Evolutionary conservation across 108 stramenopile species (phyloP), one percentile per base, ranked within the genome.

Genomic region (Cyclotella cryptica): DNA sequence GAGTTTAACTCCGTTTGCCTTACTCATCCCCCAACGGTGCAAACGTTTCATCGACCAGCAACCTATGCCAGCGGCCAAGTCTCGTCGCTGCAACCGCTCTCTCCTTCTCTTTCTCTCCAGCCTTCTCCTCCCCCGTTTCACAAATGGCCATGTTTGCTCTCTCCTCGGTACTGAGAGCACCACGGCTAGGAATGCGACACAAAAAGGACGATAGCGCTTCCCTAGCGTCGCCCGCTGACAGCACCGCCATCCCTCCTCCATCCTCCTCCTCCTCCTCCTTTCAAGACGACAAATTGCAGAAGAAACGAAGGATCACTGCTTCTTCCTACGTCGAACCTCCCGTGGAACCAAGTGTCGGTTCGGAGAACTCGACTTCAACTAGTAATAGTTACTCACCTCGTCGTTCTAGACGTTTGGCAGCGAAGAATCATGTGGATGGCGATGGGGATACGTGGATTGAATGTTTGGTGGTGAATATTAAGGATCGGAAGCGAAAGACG

Each of bases 361-460:
- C 55, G 4, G 35, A 35, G 2, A 35, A 27, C 35, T 41, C 62
- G 2, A n/a, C 1, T 4, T 1, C 46, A 12, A 18, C 22, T 51
- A 17, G 27, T 21, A 30, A 53, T 9, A 14, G 49, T 12, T 69
- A 24, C 30, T 22, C 17, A 14, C 67, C 67, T 27, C 47, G 51
- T 2, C 67, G 28, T 43, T 49, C 67, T 2, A 69, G 27, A 60
- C 49, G 71, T 21, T 14, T 60, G 13, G 11, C 35, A 2, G 22
- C 28, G 15, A 40, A 21, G 10, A 2, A 68, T 6, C 21, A 17
- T 1, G 22, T 44, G 1, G 30, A 22, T 17, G 71, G 71, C 17
- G 71, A 72, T 44, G 44, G 44, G 10, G 42, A 59, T 13, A 72
- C 71, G 12, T 72, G 71, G 71, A 60, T 72, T 15, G 71, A 72